Evolutionary conservation across 805 yeast species (phyloP), one percentile per base, ranked within the genome.

Genomic region (Metschnikowia cubensis): DNA sequence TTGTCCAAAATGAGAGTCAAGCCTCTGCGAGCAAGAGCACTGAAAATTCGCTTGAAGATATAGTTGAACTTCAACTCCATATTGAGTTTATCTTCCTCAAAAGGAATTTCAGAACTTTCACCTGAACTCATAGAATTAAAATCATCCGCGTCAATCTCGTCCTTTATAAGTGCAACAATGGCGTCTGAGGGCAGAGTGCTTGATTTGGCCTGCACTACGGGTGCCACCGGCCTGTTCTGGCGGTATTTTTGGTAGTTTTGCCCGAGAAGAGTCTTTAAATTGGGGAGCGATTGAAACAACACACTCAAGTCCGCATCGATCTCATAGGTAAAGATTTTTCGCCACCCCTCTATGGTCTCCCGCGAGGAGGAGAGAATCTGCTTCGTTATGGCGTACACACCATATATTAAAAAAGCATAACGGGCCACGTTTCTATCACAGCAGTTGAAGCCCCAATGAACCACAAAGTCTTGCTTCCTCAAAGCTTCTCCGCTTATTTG

Each of bases 1-100:
- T 78, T 80, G 54, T 78, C 82, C 31, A 75, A 59, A 42, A 74
- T 65, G 1, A 78, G 52, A 0, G 80, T 75, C 36, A 78, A 60
- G 2, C 81, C 81, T 33, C 65, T 66, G 3, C 54, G 54, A 7
- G 75, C 73, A 43, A 78, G 63, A 3, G 79, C 56, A n/a, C 69
- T 66, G 48, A 71, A 70, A 14, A 79, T 57, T 15, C 65, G 56
- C 48, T 76, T 77, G 50, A 79, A 62, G n/a, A 74, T 63, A 50
- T 68, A 71, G 47, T 74, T 65, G 54, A 73, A 69, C 43, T 69
- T 64, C 42, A 76, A 50, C 51, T 78, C 82, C 40, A 64, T 50
- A 49, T 60, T 64, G 35, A 59, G 56, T 4, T 60, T 51, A 37
- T 60, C 59, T 11, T 64, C 64, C 20, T 60, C 61, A 25, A 22